These are phyloP conservation scores for Kluyveromyces sp. DNA, from an alignment of 1,139 yeast species.

Conservation along the genomic window DNA sequence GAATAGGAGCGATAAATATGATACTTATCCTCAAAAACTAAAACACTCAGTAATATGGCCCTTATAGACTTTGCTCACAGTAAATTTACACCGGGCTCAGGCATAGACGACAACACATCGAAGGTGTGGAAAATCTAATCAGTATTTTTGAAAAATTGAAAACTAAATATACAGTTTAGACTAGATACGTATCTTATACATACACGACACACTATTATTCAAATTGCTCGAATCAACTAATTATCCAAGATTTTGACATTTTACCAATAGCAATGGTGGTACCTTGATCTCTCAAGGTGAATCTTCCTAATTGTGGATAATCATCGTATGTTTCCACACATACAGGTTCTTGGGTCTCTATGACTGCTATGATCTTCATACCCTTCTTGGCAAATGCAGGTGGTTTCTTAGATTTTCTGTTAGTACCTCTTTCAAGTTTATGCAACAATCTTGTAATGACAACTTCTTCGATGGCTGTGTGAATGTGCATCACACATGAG, in stretches of 20 bases:
- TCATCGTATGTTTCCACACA: slow-evolving; percentile 90
- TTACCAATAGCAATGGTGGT: slow-evolving; percentile 97
- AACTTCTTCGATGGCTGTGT: slow-evolving; percentile 97
- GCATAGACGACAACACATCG: slow-evolving; percentile 65
- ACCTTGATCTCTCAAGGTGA: slow-evolving; percentile 97
- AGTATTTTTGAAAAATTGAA: slow-evolving; percentile 33
- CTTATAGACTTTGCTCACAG: slow-evolving; percentile 92
- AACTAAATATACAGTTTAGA: slow-evolving; percentile 1
- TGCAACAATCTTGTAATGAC: slow-evolving; percentile 74
- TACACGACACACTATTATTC: not conserved
- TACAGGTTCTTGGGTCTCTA: slow-evolving; percentile 78
- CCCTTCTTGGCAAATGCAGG: slow-evolving; percentile 99
- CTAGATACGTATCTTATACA: slow-evolving; percentile 1
- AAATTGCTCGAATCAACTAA: not conserved
- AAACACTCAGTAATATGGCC: slow-evolving; percentile 43
- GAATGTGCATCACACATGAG: slow-evolving; percentile 97
- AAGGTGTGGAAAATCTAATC: slow-evolving; percentile 59
- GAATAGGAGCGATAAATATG: not conserved
- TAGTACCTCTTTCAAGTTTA: slow-evolving; percentile 92
- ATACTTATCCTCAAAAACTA: not conserved
- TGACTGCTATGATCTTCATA: slow-evolving; percentile 90
- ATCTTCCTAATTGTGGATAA: slow-evolving; percentile 94
- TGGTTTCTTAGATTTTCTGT: slow-evolving; percentile 91
- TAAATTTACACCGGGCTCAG: slow-evolving; percentile 50
- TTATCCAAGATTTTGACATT: slow-evolving; percentile 62